Evolutionary conservation across 129 eudicot species (phyloP).

Genomic region (Artemisia argyi): DNA sequence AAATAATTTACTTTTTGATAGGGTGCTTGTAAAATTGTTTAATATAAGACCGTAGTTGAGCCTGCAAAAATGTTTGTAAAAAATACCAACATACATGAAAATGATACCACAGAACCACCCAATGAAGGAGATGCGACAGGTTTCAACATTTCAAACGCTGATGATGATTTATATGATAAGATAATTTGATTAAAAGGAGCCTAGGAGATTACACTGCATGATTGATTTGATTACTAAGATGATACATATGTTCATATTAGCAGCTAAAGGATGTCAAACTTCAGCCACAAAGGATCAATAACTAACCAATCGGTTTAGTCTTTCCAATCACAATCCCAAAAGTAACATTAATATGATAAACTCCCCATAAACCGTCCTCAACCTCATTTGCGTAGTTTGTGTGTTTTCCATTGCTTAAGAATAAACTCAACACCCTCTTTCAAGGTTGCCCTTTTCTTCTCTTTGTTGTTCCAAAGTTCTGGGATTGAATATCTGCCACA

Average conservation of each 20-base stretch:
- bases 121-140: background rate
- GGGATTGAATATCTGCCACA: slow-evolving; percentile 46
- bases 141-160: background rate
- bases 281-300: slow-evolving; percentile 2
- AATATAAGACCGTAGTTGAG: no score
- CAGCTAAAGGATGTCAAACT: background rate
- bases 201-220: background rate
- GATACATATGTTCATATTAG: background rate
- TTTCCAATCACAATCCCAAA: background rate
- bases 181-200: background rate
- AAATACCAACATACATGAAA: no score
- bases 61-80: no score
- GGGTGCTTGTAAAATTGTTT: no score
- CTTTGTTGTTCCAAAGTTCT: slow-evolving; percentile 47
- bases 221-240: background rate
- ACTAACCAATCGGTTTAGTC: background rate
- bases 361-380: no score
- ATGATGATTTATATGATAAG: background rate
- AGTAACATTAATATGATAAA: background rate
- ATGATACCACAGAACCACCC: no score
- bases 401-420: slow-evolving; percentile 14
- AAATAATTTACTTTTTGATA: no score
- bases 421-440: slow-evolving; percentile 34
- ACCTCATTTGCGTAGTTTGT: background rate
- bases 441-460: slow-evolving; percentile 29